Evolutionary conservation across 225 moss, liverwort and hornwort genomes (phyloP).

Genomic region (Polytrichum formosum): DNA sequence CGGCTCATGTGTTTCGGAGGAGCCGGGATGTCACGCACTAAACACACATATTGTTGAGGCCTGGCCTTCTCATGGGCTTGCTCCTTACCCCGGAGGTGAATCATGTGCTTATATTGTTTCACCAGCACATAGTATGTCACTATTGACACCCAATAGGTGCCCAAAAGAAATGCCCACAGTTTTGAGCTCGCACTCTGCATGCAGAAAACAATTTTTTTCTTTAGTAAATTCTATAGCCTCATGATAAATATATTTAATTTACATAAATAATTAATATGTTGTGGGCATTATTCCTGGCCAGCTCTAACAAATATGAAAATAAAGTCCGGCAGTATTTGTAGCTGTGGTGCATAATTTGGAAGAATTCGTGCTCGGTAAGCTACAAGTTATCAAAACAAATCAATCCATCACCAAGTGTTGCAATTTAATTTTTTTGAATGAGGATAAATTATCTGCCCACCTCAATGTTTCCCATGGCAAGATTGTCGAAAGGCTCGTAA

Average conservation of each 20-base stretch:
- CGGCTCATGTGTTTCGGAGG: constrained; percentile 31
- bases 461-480: constrained; percentile 58
- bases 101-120: constrained; percentile 50
- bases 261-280: no score
- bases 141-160: constrained; percentile 44
- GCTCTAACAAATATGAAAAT: no score
- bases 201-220: no score
- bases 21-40: constrained; percentile 41
- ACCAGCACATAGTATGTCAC: constrained; percentile 45
- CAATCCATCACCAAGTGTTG: no score
- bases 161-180: constrained; percentile 50
- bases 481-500: constrained; percentile 41
- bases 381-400: no score
- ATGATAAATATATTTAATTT: no score
- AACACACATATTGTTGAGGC: constrained; percentile 41
- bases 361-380: no score
- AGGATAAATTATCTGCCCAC: constrained; percentile 14
- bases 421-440: no score
- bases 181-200: constrained; percentile 29
- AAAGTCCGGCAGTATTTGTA: no score
- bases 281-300: no score
- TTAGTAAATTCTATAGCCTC: no score
- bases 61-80: constrained; percentile 35
- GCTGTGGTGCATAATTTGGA: no score
- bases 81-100: constrained; percentile 39